Percentiles rank a stretch among this genome's conserved stretches.
phyloP scores from a whole-genome alignment of 345 rosid species.

The Euphorbia lathyris region DNA sequence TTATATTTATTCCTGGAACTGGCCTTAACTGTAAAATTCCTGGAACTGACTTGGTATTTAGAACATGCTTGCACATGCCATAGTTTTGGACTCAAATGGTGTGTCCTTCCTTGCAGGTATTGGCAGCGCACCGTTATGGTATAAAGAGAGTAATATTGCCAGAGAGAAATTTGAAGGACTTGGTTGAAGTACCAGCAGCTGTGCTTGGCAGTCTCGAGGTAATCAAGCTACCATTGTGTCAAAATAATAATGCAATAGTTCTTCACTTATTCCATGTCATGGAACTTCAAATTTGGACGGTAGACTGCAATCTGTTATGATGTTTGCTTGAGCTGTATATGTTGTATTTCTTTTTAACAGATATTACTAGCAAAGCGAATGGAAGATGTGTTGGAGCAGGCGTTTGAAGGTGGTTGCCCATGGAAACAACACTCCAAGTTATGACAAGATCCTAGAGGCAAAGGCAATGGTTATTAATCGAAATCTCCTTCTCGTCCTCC shows the following conservation, averaged over 20 bases:
- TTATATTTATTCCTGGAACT: too few relatives aligned
- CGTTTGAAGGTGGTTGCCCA: constrained; percentile 96
- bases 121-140: constrained; percentile 93
- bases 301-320: neutral
- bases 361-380: constrained; percentile 77
- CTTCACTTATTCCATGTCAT: too few relatives aligned
- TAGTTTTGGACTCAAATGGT: neutral
- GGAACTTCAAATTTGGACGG: neutral
- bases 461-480: neutral
- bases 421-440: constrained; percentile 79
- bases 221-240: constrained; percentile 16
- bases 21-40: too few relatives aligned
- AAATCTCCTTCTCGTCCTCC: neutral
- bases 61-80: neutral
- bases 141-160: constrained; percentile 95
- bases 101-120: constrained; percentile 46
- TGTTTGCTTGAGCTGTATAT: neutral
- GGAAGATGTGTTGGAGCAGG: constrained; percentile 94
- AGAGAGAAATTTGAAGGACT: constrained; percentile 88
- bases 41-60: neutral
- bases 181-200: constrained; percentile 86
- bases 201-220: constrained; percentile 88
- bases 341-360: constrained; percentile 40
- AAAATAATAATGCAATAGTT: neutral
- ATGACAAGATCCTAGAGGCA: constrained; percentile 35